Evolutionary conservation across 805 yeast species (phyloP), one percentile per base, ranked within the genome.

Genomic region (Candida ortonii): DNA sequence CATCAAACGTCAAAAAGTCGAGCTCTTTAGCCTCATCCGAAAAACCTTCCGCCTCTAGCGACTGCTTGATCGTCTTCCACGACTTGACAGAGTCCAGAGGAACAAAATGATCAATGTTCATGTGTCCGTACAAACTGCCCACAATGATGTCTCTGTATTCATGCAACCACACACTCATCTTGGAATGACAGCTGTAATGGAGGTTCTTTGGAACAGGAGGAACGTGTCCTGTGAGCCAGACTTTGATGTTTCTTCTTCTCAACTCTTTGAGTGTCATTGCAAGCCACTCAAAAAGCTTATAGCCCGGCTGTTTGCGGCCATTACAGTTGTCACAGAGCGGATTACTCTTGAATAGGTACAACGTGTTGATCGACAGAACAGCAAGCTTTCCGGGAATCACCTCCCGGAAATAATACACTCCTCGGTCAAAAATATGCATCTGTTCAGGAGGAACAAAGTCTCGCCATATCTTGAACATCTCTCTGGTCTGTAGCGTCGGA

Each of bases 151-250:
- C 96, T 45, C 94, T 68, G 54, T 81, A 86, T 54, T 85, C 95
- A 50, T 84, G 76, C 22, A 78, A 61, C 95, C 95, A 86, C n/a
- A 78, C 69, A 16, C 83, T 73, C 58, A 78, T 81, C 57, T 85
- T 85, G 31, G 86, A 67, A 46, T 74, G 78, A 53, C 96, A 86
- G 26, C 80, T 68, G 13, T 70, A 65, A 49, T 86, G 94, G 41
- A 73, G 76, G 55, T 86, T 86, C 56, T 85, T 85, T 16, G 78
- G 78, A 29, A 80, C 74, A 4, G 95, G 94, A 3, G 95, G 95
- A 11, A 87, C 95, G 63, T 86, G 96, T 5, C 95, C 95, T 26
- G 81, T 67, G 15, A 86, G 61, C 95, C 95, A 87, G 12, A 83
- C 94, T 61, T 86, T 86, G 76, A 86, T 80, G 12, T 75, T 73